Evolutionary conservation across 2,329 filamentous ascomycete species (phyloP).

Genomic region (Colletotrichum horii): DNA sequence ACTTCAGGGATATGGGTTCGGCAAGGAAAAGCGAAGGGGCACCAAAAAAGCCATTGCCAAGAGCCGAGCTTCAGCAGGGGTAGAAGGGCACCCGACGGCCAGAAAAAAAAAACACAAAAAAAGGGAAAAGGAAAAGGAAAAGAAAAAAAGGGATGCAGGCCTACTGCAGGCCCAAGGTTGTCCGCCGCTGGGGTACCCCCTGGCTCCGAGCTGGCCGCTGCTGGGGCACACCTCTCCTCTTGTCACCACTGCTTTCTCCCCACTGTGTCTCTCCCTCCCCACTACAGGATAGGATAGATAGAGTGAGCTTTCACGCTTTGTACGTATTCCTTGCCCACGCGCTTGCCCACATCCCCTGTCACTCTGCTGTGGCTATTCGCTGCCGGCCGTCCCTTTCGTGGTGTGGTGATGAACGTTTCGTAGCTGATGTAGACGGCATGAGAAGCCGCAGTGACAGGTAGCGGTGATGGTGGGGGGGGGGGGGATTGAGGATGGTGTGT

Average conservation of each 20-base stretch:
- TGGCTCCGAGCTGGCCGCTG: not conserved
- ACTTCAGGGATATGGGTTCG: not conserved
- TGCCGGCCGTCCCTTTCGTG: not conserved
- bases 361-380: not conserved
- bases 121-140: not conserved
- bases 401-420: not conserved
- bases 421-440: not conserved
- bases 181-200: not conserved
- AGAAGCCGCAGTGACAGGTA: slow-evolving; percentile 3
- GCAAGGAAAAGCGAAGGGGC: not conserved
- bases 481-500: not conserved
- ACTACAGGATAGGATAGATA: not conserved
- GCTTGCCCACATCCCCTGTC: not conserved
- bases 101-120: slow-evolving; percentile 7
- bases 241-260: not conserved
- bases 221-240: slow-evolving; percentile 5
- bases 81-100: not conserved
- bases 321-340: not conserved
- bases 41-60: slow-evolving; percentile 5
- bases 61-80: slow-evolving; percentile 3
- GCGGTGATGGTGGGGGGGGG: not conserved
- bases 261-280: not conserved
- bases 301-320: not conserved
- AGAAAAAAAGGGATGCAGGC: slow-evolving; percentile 9
- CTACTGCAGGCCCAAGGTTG: slow-evolving; percentile 6